Conservation (phyloP, 352 stramenopile species). For the Globisporangium okanoganense region DNA sequence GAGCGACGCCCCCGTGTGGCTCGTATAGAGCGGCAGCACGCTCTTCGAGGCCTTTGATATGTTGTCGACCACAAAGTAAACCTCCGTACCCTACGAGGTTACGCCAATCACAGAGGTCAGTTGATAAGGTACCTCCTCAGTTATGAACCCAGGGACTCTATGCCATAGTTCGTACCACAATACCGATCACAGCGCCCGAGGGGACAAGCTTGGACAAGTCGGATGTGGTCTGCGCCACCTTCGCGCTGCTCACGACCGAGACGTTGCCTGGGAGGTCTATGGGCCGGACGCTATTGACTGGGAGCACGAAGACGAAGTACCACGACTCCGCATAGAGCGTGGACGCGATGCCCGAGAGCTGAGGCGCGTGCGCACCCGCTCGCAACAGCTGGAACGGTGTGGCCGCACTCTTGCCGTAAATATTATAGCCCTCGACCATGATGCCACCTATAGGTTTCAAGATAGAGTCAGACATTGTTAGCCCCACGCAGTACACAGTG, state of each 20-base stretch:
- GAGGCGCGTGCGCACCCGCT: constrained; percentile 5
- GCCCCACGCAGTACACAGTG: too few species aligned
- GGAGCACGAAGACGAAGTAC: constrained; percentile 57
- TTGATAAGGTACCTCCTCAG: too few species aligned
- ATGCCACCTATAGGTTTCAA: constrained; percentile 7
- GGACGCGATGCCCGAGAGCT: constrained; percentile 17
- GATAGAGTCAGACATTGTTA: too few species aligned
- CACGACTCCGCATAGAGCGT: constrained; percentile 30
- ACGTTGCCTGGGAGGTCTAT: constrained; percentile 27
- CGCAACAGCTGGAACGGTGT: constrained; percentile 28
- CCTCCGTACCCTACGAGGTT: background rate
- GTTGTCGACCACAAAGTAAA: constrained; percentile 35
- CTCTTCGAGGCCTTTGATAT: constrained; percentile 28
- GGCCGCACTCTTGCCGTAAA: constrained; percentile 28
- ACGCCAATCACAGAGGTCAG: too few species aligned
- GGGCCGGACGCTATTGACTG: constrained; percentile 20
- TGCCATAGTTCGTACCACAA: constrained; percentile 32
- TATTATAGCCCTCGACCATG: constrained; percentile 29
- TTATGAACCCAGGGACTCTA: too few species aligned
- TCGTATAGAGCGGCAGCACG: constrained; percentile 26
- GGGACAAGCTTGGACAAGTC: constrained; percentile 32
- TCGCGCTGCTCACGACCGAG: constrained; percentile 30
- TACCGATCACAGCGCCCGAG: constrained; percentile 30
- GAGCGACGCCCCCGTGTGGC: constrained; percentile 22
- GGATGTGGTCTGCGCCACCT: constrained; percentile 26